phyloP scores from a whole-genome alignment of 495 filamentous ascomycete genomes.

The Neurospora africana region DNA sequence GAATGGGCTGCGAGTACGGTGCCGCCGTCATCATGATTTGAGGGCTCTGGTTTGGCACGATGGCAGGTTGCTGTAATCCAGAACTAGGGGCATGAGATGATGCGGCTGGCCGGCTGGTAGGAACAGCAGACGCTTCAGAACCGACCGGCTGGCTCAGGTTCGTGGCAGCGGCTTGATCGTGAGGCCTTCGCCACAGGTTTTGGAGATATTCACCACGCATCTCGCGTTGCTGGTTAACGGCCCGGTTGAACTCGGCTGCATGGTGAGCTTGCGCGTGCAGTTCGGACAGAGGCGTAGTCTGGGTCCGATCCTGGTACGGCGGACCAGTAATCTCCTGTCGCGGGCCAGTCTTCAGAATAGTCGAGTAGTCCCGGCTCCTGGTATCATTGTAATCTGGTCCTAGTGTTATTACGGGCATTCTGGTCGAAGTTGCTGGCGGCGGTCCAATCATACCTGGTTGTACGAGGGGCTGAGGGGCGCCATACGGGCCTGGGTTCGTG shows the following conservation, averaged over 20 bases:
- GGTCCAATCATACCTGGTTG: slow-evolving; percentile 59
- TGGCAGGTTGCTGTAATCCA: slow-evolving; percentile 29
- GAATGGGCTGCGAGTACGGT: slow-evolving; percentile 41
- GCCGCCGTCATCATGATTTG: slow-evolving; percentile 48
- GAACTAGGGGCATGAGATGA: slow-evolving; percentile 37
- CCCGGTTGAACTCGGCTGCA: slow-evolving; percentile 82
- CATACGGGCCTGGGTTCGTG: slow-evolving; percentile 55
- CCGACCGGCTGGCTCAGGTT: slow-evolving; percentile 35
- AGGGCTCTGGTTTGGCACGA: slow-evolving; percentile 40
- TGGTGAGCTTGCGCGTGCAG: slow-evolving; percentile 81
- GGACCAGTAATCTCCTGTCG: slow-evolving; percentile 84
- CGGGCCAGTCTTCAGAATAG: slow-evolving; percentile 59
- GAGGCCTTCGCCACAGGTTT: slow-evolving; percentile 65
- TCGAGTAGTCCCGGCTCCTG: slow-evolving; percentile 69
- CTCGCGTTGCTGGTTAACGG: slow-evolving; percentile 60
- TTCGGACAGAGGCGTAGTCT: slow-evolving; percentile 68
- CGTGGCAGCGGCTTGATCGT: slow-evolving; percentile 55
- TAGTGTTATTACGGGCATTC: slow-evolving; percentile 78
- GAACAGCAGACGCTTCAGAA: slow-evolving; percentile 28
- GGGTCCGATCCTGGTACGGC: slow-evolving; percentile 78
- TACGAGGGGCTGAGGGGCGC: slow-evolving; percentile 53
- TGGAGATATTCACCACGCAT: slow-evolving; percentile 67
- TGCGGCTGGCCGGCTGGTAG: slow-evolving; percentile 38
- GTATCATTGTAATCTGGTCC: slow-evolving; percentile 66
- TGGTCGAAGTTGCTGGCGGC: slow-evolving; percentile 51